These are phyloP conservation scores for Colletotrichum euphorbiae DNA, from an alignment of 2,329 filamentous ascomycete genomes.

Conservation along the genomic window DNA sequence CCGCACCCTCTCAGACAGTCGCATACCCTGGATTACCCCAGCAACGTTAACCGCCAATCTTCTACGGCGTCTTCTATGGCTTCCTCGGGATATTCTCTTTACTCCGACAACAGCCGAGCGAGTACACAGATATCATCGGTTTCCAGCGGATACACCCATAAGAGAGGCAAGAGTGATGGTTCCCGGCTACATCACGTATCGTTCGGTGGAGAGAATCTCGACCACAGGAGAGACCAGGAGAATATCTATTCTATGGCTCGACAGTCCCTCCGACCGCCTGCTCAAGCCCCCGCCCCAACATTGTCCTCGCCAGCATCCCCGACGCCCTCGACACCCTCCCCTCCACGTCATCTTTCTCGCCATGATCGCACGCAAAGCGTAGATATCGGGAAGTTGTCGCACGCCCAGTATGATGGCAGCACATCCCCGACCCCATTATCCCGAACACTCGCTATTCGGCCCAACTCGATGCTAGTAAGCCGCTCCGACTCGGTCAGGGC, in stretches of 20 bases:
- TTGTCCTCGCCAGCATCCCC: conserved; percentile 47
- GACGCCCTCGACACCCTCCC: conserved; percentile 44
- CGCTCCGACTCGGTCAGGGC: conserved; percentile 65
- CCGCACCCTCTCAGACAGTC: conserved; percentile 69
- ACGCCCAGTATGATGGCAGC: conserved; percentile 58
- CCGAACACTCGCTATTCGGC: conserved; percentile 58
- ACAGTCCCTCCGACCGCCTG: conserved; percentile 80
- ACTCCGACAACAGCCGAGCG: conserved; percentile 70
- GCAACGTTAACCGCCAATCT: conserved; percentile 67
- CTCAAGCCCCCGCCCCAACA: conserved; percentile 69
- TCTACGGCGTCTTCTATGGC: conserved; percentile 79
- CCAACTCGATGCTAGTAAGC: conserved; percentile 71
- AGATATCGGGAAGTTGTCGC: conserved; percentile 68
- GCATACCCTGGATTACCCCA: conserved; percentile 60
- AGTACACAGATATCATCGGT: conserved; percentile 79
- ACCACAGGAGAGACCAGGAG: conserved; percentile 61
- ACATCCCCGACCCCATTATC: conserved; percentile 57
- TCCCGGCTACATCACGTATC: conserved; percentile 58
- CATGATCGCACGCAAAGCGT: conserved; percentile 73
- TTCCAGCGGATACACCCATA: conserved; percentile 76
- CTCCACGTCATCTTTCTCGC: conserved; percentile 52
- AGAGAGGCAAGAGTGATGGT: conserved; percentile 81
- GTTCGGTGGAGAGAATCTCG: conserved; percentile 47
- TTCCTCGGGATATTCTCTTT: conserved; percentile 74
- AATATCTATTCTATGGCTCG: conserved; percentile 77